Conservation (phyloP, 768 basidiomycete genomes). For the Boletellus ananiceps region DNA sequence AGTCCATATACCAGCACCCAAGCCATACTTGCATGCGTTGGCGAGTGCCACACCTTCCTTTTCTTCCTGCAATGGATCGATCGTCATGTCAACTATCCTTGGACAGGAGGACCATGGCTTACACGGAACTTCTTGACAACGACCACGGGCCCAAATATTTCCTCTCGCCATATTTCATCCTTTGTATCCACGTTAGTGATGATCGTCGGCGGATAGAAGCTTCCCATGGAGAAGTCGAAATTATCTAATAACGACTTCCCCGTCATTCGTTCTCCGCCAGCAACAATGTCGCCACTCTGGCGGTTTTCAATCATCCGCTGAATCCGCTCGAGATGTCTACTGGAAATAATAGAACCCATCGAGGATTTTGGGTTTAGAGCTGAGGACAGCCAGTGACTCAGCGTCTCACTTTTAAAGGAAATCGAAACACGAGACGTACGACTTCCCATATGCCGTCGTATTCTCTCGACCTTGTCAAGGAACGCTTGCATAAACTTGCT, state of each 20-base stretch:
- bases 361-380: slow-evolving; percentile 65
- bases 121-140: slow-evolving; percentile 55
- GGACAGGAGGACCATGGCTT: slow-evolving; percentile 23
- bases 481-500: slow-evolving; percentile 61
- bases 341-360: slow-evolving; percentile 81
- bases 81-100: not conserved
- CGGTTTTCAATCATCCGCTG: slow-evolving; percentile 49
- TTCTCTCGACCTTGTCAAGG: slow-evolving; percentile 56
- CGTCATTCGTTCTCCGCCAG: slow-evolving; percentile 63
- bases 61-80: slow-evolving; percentile 42
- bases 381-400: slow-evolving; percentile 23
- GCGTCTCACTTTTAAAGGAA: not conserved
- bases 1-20: slow-evolving; percentile 83
- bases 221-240: slow-evolving; percentile 65
- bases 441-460: slow-evolving; percentile 69
- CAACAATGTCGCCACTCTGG: slow-evolving; percentile 45
- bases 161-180: slow-evolving; percentile 75
- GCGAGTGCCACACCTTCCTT: slow-evolving; percentile 63
- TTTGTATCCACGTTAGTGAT: slow-evolving; percentile 51
- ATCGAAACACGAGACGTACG: slow-evolving; percentile 46
- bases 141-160: slow-evolving; percentile 85
- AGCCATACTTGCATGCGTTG: slow-evolving; percentile 73
- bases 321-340: slow-evolving; percentile 59
- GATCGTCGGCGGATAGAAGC: slow-evolving; percentile 79
- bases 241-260: slow-evolving; percentile 63